These are phyloP conservation scores for Chaetomium globosum DNA, from an alignment of 2,329 filamentous ascomycete genomes.

Conservation along the genomic window DNA sequence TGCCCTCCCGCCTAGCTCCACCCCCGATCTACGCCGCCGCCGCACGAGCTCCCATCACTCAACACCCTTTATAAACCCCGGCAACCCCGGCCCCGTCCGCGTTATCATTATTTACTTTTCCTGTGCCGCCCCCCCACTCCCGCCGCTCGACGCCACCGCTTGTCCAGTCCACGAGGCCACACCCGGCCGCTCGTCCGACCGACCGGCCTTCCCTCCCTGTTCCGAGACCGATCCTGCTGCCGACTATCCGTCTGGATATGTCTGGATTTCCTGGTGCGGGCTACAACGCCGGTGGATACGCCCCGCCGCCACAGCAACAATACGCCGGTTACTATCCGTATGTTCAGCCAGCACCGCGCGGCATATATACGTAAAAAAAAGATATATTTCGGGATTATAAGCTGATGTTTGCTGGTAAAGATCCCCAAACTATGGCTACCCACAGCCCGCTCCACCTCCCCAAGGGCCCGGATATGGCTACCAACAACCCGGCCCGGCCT, in stretches of 20 bases:
- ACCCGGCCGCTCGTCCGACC: constrained; percentile 19
- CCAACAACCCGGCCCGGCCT: constrained; percentile 48
- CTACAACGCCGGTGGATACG: constrained; percentile 55
- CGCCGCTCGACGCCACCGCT: constrained; percentile 17
- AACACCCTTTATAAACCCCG: constrained; percentile 8
- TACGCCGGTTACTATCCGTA: constrained; percentile 56
- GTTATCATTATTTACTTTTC: neutral
- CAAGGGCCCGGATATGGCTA: constrained; percentile 49
- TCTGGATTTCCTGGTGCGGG: constrained; percentile 63
- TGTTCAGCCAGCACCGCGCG: constrained; percentile 47
- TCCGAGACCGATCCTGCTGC: neutral
- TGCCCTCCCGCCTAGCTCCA: neutral
- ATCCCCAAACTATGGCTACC: constrained; percentile 50
- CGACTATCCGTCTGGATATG: constrained; percentile 48
- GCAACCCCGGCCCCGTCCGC: neutral
- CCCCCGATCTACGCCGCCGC: constrained; percentile 2
- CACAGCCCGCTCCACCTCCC: constrained; percentile 44
- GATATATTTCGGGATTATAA: constrained; percentile 26
- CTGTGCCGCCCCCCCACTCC: neutral
- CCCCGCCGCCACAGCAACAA: constrained; percentile 47
- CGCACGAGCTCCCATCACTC: constrained; percentile 1
- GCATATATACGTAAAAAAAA: too few species aligned
- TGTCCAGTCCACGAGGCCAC: constrained; percentile 20
- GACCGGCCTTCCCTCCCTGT: neutral
- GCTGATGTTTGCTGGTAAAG: constrained; percentile 22